Evolutionary conservation across 352 stramenopile genomes (phyloP).

Genomic region (Phytophthora fragariae): DNA sequence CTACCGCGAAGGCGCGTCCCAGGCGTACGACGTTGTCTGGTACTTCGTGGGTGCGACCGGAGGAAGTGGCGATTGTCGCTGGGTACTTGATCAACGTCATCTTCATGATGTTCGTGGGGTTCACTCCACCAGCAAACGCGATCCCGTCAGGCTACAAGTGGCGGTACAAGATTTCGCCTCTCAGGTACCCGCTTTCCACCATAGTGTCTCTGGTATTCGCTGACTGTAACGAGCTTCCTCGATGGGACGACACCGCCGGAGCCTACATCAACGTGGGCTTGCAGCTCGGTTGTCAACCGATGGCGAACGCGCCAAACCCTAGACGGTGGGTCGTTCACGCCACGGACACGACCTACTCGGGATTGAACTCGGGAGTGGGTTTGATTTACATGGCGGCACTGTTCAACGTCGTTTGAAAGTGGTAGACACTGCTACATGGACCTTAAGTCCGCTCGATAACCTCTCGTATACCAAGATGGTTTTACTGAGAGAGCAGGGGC

Average conservation of each 20-base stretch:
- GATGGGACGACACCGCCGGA: constrained; percentile 21
- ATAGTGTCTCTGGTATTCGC: constrained; percentile 44
- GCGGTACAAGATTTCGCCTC: constrained; percentile 34
- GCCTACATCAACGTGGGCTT: constrained; percentile 22
- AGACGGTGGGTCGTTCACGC: constrained; percentile 33
- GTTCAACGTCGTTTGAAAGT: constrained; percentile 82
- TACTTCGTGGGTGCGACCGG: constrained; percentile 59
- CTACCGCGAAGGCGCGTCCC: constrained; percentile 85
- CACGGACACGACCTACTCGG: constrained; percentile 30
- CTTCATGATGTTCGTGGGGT: constrained; percentile 67
- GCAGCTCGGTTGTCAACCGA: constrained; percentile 34
- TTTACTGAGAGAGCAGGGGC: too few relatives aligned
- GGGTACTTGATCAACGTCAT: constrained; percentile 55
- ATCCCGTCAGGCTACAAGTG: constrained; percentile 22
- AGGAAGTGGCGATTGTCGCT: constrained; percentile 51
- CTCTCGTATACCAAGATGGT: too few relatives aligned
- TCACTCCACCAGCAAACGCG: constrained; percentile 41
- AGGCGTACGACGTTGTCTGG: constrained; percentile 78
- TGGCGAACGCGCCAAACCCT: constrained; percentile 20
- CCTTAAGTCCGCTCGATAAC: too few relatives aligned
- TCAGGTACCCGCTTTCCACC: constrained; percentile 27
- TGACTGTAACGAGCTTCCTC: constrained; percentile 32
- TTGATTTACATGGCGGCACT: constrained; percentile 84
- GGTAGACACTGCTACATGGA: constrained; percentile 1
- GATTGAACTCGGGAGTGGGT: constrained; percentile 59